These are phyloP conservation scores for Solanum paucissectum DNA, from an alignment of 257 asterid species.

Conservation along the genomic window DNA sequence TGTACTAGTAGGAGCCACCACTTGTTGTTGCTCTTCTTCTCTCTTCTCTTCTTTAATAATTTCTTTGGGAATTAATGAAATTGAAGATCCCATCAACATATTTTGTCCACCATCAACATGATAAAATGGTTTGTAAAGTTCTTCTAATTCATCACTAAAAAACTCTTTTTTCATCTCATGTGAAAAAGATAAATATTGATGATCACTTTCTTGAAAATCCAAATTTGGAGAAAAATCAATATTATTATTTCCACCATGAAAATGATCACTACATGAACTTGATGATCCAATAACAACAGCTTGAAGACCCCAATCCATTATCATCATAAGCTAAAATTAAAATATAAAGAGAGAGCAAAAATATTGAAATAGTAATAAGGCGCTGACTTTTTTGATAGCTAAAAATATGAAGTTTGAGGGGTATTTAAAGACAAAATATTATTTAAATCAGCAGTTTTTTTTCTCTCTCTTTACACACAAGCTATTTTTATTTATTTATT, in stretches of 20 bases:
- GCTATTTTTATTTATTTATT: background rate
- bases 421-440: constrained; percentile 17
- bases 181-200: constrained; percentile 2
- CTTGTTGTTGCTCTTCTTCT: background rate
- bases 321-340: background rate
- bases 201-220: constrained; percentile 18
- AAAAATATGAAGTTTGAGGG: constrained; percentile 1
- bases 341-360: background rate
- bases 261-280: constrained; percentile 14
- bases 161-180: constrained; percentile 5
- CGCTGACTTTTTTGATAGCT: constrained; percentile 23
- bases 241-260: constrained; percentile 1
- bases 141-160: constrained; percentile 45
- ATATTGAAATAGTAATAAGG: background rate
- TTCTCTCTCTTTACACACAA: background rate
- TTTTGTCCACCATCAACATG: constrained; percentile 23
- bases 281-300: constrained; percentile 45
- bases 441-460: background rate
- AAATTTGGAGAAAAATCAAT: background rate
- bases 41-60: constrained; percentile 15
- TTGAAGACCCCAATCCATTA: constrained; percentile 48
- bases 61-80: background rate
- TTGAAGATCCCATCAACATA: background rate
- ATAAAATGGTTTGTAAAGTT: constrained; percentile 70
- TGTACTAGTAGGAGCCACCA: background rate